Base-by-base conservation (phyloP, 1,284 basidiomycete genomes). In the Rhodotorula sp. region DNA sequence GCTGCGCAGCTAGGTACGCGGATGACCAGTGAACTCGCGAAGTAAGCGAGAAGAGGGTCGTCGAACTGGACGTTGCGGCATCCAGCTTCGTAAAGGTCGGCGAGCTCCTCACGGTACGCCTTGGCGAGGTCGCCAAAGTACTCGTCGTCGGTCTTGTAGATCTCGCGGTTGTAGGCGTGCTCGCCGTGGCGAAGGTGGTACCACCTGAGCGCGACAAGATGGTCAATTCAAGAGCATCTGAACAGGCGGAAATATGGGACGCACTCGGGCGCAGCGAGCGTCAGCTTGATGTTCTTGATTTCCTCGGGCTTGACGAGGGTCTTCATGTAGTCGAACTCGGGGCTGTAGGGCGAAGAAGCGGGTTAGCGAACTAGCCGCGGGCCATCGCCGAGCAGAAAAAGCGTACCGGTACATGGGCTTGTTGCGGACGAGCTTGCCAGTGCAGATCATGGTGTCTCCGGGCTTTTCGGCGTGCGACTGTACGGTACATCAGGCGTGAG, bases 1-100 rank as follows among this genome's bases (percentile, higher is more conserved):
- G 1, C 10, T 30, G 6, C 27, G 24, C 2, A 24, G 32, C 19
- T n/a, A 24, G 34, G 19, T 24, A 30, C 13, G 19, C 7, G 48
- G 46, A n/a, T 4, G n/a, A 27, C 27, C 7, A 19, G 5, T 15
- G 15, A 3, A 72, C 76, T 64, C 52, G 77, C 80, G 68, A 79
- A 74, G 68, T 79, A 80, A 29, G 81, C 81, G 29, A 81, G 71
- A 61, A 79, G 77, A n/a, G 79, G 78, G 71, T 89, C 89, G 75
- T 92, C 90, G 67, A 91, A 84, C 79, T 92, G 89, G 64, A 90
- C 66, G 73, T 81, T 81, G 82, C 90, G 84, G 79, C 89, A 90
- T 17, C 90, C 90, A 0, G 86, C 83, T 1, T 84, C 83, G 80
- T 91, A 91, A 2, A 92, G 83, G 39, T 88, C 87, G 55, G 84